These are phyloP conservation scores for Mycena kentingensis DNA, from an alignment of 768 basidiomycete genomes.

Conservation along the genomic window DNA sequence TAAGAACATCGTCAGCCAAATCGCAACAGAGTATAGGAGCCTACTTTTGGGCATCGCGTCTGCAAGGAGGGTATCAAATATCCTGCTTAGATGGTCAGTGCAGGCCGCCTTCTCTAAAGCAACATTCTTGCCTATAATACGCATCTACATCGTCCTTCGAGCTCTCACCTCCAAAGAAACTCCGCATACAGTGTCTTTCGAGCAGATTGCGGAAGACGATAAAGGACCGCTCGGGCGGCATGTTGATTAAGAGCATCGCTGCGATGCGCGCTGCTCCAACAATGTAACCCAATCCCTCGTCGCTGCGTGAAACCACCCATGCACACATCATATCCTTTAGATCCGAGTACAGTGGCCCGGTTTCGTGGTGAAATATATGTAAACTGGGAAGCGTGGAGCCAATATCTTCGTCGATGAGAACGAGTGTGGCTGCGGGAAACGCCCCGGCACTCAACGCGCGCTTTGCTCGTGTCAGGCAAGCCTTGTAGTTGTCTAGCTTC, in stretches of 20 bases:
- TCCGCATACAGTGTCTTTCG: conserved; percentile 81
- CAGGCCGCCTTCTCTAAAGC: neutral
- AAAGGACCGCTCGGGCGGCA: conserved; percentile 75
- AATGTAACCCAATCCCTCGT: conserved; percentile 79
- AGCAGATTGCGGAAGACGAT: conserved; percentile 83
- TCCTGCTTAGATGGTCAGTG: conserved; percentile 45
- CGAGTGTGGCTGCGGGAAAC: conserved; percentile 66
- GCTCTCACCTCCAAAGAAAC: conserved; percentile 75
- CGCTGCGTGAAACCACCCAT: conserved; percentile 84
- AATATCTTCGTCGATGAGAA: conserved; percentile 75
- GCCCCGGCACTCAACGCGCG: conserved; percentile 64
- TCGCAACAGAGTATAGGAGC: conserved; percentile 22
- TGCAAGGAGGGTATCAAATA: conserved; percentile 89
- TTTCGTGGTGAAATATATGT: conserved; percentile 77
- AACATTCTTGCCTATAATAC: conserved; percentile 71
- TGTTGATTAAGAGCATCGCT: conserved; percentile 84
- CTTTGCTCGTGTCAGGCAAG: conserved; percentile 72
- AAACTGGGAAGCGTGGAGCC: conserved; percentile 69
- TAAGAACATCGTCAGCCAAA: conserved; percentile 29
- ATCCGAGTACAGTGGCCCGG: conserved; percentile 80
- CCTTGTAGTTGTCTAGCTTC: conserved; percentile 65
- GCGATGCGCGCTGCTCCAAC: conserved; percentile 71
- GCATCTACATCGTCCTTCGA: conserved; percentile 70
- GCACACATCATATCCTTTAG: conserved; percentile 83
- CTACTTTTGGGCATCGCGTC: conserved; percentile 93